Evolutionary conservation across 2,329 filamentous ascomycete genomes (phyloP).

Genomic region (Ophiostoma tasmaniense): DNA sequence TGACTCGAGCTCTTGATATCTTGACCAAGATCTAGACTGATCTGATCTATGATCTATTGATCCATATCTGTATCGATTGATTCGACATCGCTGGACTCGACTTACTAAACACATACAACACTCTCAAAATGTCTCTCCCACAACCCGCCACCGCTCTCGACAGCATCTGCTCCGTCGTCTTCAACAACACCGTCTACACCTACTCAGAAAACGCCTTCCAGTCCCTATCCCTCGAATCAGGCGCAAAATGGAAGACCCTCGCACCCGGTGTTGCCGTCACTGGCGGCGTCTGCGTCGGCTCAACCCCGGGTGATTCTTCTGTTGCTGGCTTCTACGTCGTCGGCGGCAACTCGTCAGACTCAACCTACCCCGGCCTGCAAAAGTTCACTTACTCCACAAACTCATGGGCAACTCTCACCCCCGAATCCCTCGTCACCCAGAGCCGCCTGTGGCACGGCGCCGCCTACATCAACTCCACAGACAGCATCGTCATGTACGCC

Average conservation of each 20-base stretch:
- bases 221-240: conserved; percentile 58
- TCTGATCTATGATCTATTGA: not conserved
- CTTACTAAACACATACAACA: not conserved
- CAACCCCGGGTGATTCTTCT: conserved; percentile 48
- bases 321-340: conserved; percentile 68
- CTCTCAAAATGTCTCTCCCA: conserved; percentile 56
- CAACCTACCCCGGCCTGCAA: conserved; percentile 66
- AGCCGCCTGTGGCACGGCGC: conserved; percentile 68
- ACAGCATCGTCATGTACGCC: conserved; percentile 72
- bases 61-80: conserved; percentile 1
- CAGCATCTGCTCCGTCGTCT: conserved; percentile 72
- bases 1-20: not conserved
- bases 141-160: conserved; percentile 60
- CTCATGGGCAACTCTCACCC: conserved; percentile 42
- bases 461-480: conserved; percentile 60
- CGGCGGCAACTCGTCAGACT: conserved; percentile 54
- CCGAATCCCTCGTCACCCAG: conserved; percentile 46
- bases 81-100: not conserved
- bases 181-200: conserved; percentile 75
- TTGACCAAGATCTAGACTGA: not conserved
- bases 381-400: conserved; percentile 48
- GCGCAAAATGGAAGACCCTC: conserved; percentile 63
- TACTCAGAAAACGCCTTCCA: conserved; percentile 70
- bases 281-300: conserved; percentile 69
- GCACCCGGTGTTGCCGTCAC: conserved; percentile 60